Base-by-base conservation (phyloP, 257 asterid genomes). In the Orobanche coerulescens region DNA sequence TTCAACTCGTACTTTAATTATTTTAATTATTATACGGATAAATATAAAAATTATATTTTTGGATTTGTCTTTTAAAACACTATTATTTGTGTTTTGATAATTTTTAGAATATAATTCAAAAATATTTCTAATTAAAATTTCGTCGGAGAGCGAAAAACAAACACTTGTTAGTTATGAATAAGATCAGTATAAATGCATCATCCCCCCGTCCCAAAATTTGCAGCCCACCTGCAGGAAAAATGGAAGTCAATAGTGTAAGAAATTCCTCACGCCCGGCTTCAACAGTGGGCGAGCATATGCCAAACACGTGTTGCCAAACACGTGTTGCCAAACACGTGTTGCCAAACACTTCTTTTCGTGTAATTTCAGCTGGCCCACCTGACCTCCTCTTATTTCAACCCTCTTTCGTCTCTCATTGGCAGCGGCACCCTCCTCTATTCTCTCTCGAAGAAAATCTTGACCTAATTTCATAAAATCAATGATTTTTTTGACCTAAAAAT, bases 221-320 rank as follows among this genome's bases (percentile, higher is more conserved):
- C 20, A 15, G 9, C 6, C 66, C 43, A 61, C 51, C 34, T 48
- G 40, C 61, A 36, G 62, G 39, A 18, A 16, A 59, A 20, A 50
- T 61, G n/a, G 59, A 53, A 55, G 63, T 42, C 47, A 58, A 2
- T 2, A 6, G 26, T 31, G 51, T 57, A 47, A 20, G 36, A 61
- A 44, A 44, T 26, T 26, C 55, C 24, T 51, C 39, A 37, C 55
- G 56, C 42, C 58, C 39, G n/a, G 54, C 18, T 20, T 8, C 59
- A 47, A 47, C 76, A 61, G 43, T 65, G 18, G 44, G n/a, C 79
- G 68, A 56, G 73, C 62, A n/a, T n/a, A n/a, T 54, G n/a, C 53
- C 49, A 31, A 52, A 2, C 43, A 48, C 46, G 14, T 36, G 6
- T 13, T 1, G 13, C 1, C 3, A 3, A 2, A 36, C 76, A 61